Base-by-base conservation (phyloP, 148 eudicot species). In the Pouteria glomerata region DNA sequence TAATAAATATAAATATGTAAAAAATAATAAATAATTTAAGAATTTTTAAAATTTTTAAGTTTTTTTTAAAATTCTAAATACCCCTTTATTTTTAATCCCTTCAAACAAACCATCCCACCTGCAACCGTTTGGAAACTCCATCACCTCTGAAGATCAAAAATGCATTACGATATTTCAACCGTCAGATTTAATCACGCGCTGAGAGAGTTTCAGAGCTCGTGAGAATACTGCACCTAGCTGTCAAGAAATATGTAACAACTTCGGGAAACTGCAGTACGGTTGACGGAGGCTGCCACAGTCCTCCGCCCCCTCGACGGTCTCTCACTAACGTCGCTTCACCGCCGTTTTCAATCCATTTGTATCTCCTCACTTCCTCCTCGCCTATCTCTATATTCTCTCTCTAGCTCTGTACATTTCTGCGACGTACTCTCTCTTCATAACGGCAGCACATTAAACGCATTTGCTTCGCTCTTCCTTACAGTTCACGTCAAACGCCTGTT, bases 401-500 rank as follows among this genome's bases (percentile, higher is more conserved):
- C 50, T 42, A 10, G 3, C 23, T 12, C 10, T 63, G 18, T 35
- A 8, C 10, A 16, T 63, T 6, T 66, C 37, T 50, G 27, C 8
- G 1, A 1, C 13, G 1, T 12, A 27, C 64, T 56, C 63, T 57
- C 64, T 66, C 77, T 8, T 66, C 70, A 66, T 66, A 55, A 74
- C 63, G 39, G 19, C 58, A 63, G 44, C 7, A 15, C 79, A 69
- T 70, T 76, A 44, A n/a, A 76, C 70, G 44, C 57, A 2, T 23
- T 64, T 45, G 44, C 45, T 42, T 33, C 62, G 30, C 65, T 67
- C 59, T 81, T 66, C 80, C 85, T 83, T 79, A 66, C 82, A 60
- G 80, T 79, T 84, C 85, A 86, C 90, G 85, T 87, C 84, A 81
- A 82, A 81, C 76, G 83, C 77, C 87, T 83, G 87, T 68, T 72